phyloP scores from a whole-genome alignment of 805 yeast genomes.

The Yamadazyma ubonensis region DNA sequence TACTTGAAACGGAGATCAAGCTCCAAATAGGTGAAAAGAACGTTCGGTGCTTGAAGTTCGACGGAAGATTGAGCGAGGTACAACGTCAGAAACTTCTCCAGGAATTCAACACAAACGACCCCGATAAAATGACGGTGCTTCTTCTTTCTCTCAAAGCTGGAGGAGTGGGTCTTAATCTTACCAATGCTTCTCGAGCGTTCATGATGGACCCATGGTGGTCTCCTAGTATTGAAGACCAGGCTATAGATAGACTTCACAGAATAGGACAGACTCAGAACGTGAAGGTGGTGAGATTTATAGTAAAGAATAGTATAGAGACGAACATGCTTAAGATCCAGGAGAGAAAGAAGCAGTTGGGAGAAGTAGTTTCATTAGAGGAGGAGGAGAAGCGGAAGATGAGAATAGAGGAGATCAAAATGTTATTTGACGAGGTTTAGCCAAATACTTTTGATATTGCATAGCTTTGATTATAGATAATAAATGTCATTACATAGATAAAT shows the following conservation, averaged over 20 bases:
- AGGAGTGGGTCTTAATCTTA: conserved; percentile 88
- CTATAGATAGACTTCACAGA: conserved; percentile 86
- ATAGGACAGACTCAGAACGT: conserved; percentile 81
- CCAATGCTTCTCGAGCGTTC: conserved; percentile 80
- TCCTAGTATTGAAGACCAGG: conserved; percentile 86
- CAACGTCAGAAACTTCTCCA: conserved; percentile 63
- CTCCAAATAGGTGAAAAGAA: conserved; percentile 35
- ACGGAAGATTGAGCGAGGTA: conserved; percentile 70
- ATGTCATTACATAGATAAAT: too few species aligned
- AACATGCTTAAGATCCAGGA: conserved; percentile 88
- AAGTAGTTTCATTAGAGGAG: conserved; percentile 71
- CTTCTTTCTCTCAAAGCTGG: conserved; percentile 85
- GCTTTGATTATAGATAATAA: too few species aligned
- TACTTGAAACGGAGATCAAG: conserved; percentile 61
- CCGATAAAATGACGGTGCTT: conserved; percentile 45
- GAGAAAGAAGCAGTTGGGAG: conserved; percentile 76
- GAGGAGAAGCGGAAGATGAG: conserved; percentile 69
- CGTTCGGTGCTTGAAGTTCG: conserved; percentile 66
- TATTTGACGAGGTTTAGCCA: conserved; percentile 53
- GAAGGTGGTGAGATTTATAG: conserved; percentile 73
- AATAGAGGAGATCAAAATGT: conserved; percentile 68
- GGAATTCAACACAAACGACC: conserved; percentile 44
- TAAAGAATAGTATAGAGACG: conserved; percentile 81
- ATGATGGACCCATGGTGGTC: conserved; percentile 99
- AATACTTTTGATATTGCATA: too few species aligned